These are phyloP conservation scores for Pterocarpus santalinus DNA, from an alignment of 306 rosid genomes.

Conservation along the genomic window DNA sequence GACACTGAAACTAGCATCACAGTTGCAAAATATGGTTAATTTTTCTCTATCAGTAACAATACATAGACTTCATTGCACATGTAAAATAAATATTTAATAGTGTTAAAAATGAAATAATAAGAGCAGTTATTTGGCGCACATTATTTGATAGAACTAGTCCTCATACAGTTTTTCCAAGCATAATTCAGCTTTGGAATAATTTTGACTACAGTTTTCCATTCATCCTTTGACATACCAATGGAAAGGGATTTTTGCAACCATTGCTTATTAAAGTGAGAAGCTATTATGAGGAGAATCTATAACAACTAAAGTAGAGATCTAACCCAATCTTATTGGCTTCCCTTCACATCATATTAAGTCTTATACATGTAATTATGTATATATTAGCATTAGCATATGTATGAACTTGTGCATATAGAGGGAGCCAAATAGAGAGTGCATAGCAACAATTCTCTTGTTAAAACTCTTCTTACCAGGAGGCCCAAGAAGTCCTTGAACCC, in stretches of 20 bases:
- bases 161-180: conserved; percentile 25
- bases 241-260: conserved; percentile 23
- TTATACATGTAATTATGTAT: conserved; percentile 18
- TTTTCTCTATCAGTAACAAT: conserved; percentile 25
- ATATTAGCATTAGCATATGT: conserved; percentile 29
- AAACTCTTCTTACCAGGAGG: conserved; percentile 63
- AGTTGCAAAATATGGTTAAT: conserved; percentile 37
- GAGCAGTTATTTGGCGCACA: conserved; percentile 3
- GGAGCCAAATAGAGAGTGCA: conserved; percentile 7
- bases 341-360: conserved; percentile 36
- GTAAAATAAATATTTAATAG: conserved; percentile 15
- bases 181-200: conserved; percentile 18
- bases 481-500: conserved; percentile 75
- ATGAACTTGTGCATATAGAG: conserved; percentile 24
- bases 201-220: conserved; percentile 11
- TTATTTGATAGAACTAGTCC: not conserved
- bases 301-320: conserved; percentile 27
- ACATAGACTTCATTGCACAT: conserved; percentile 4
- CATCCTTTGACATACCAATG: not conserved
- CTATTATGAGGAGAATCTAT: conserved; percentile 14
- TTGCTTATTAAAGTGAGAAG: conserved; percentile 16
- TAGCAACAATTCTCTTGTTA: conserved; percentile 4
- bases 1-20: conserved; percentile 67
- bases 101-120: not conserved
- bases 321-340: not conserved